phyloP scores from a whole-genome alignment of 257 asterid genomes.

The Cinchona pubescens region DNA sequence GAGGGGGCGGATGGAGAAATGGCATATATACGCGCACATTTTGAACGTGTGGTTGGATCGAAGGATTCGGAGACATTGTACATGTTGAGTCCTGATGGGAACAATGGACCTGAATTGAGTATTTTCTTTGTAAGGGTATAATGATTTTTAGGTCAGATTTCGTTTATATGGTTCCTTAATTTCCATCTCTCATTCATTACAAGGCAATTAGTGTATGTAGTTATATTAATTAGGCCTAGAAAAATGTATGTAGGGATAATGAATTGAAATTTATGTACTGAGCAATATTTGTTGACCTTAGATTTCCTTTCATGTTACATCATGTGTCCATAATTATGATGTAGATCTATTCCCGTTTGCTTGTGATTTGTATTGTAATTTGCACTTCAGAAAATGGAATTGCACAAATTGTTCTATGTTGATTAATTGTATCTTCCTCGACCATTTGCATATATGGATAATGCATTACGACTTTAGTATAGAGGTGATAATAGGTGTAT shows the following conservation, averaged over 20 bases:
- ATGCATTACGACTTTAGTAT: too few species aligned
- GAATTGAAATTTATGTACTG: neutral
- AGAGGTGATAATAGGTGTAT: too few species aligned
- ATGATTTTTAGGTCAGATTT: slow-evolving; percentile 13
- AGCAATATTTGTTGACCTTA: neutral
- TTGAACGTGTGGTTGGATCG: slow-evolving; percentile 71
- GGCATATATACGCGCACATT: slow-evolving; percentile 75
- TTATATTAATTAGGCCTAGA: slow-evolving; percentile 1
- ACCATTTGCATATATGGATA: too few species aligned
- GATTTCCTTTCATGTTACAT: neutral
- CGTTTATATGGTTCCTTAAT: neutral
- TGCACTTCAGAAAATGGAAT: neutral
- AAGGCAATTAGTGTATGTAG: neutral
- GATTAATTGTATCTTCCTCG: too few species aligned
- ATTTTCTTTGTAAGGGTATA: slow-evolving; percentile 78
- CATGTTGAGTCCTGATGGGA: slow-evolving; percentile 88
- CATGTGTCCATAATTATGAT: neutral
- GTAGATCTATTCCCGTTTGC: neutral
- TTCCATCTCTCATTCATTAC: neutral
- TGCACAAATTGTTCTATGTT: too few species aligned
- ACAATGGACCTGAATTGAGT: slow-evolving; percentile 82
- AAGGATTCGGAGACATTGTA: slow-evolving; percentile 80
- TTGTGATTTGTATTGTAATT: neutral
- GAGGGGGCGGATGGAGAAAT: slow-evolving; percentile 71
- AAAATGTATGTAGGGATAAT: neutral